These are phyloP conservation scores for Saccharomycopsis sp. DNA, from an alignment of 805 yeast genomes.

Conservation along the genomic window DNA sequence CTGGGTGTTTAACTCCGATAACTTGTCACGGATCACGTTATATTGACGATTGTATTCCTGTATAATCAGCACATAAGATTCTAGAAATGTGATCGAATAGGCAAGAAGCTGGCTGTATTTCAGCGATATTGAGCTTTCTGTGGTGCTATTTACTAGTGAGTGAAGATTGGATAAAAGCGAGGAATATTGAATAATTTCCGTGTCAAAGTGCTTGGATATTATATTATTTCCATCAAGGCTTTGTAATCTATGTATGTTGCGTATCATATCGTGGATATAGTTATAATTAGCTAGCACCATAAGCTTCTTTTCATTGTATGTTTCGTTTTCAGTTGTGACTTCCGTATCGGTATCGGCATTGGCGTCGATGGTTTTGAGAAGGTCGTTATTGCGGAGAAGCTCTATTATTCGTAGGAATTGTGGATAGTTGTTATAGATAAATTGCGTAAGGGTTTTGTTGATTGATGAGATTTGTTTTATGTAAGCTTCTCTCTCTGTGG, in stretches of 20 bases:
- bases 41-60: constrained; percentile 2
- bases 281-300: constrained; percentile 5
- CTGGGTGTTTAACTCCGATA: background rate
- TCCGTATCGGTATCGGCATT: background rate
- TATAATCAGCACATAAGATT: constrained; percentile 3
- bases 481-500: background rate
- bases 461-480: background rate
- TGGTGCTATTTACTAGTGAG: background rate
- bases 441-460: background rate
- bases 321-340: background rate
- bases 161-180: background rate
- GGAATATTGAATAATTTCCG: background rate
- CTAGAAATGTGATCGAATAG: constrained; percentile 3
- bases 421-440: background rate
- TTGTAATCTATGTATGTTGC: background rate
- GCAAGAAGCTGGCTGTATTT: constrained; percentile 4
- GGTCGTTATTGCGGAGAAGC: background rate
- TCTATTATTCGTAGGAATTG: constrained; percentile 3
- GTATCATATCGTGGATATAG: background rate
- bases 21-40: background rate
- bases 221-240: constrained; percentile 2
- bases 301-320: constrained; percentile 1
- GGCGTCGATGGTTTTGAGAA: background rate
- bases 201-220: constrained; percentile 1
- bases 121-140: background rate